Conservation (phyloP, 345 rosid genomes). For the Salix purpurea region DNA sequence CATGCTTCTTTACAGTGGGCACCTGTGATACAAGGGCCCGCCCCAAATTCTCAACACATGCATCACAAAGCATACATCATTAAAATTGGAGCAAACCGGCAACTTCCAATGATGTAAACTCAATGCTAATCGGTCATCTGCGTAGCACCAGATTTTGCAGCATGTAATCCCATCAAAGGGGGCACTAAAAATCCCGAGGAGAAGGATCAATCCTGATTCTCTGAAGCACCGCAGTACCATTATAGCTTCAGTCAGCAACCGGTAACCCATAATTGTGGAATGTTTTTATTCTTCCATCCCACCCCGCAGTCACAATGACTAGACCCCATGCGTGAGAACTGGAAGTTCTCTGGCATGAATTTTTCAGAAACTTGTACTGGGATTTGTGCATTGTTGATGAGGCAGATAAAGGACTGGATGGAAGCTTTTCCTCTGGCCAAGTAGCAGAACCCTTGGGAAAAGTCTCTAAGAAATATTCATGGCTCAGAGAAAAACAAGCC, state of each 20-base stretch:
- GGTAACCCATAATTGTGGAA: constrained; percentile 93
- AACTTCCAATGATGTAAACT: constrained; percentile 10
- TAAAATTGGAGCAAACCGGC: constrained; percentile 4
- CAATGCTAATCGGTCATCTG: not conserved
- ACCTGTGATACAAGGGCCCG: constrained; percentile 21
- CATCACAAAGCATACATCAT: constrained; percentile 8
- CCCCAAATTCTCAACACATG: constrained; percentile 11
- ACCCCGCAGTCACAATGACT: constrained; percentile 87
- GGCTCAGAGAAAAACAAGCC: constrained; percentile 49
- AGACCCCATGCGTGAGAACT: constrained; percentile 82
- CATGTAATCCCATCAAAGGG: not conserved
- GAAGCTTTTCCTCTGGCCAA: constrained; percentile 97
- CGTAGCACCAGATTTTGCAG: constrained; percentile 1
- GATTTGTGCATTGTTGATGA: constrained; percentile 54
- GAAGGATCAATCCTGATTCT: constrained; percentile 2
- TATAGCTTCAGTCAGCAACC: constrained; percentile 41
- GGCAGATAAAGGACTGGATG: constrained; percentile 33
- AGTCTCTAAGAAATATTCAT: constrained; percentile 56
- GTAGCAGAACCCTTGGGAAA: constrained; percentile 85
- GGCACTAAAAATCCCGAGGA: not conserved
- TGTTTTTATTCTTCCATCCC: constrained; percentile 87
- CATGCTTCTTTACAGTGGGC: not conserved
- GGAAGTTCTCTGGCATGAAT: constrained; percentile 63
- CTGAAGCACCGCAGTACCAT: constrained; percentile 12
- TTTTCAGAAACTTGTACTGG: constrained; percentile 54